phyloP scores from a whole-genome alignment of 2,329 filamentous ascomycete species.

The Ceratocystis ficicola region DNA sequence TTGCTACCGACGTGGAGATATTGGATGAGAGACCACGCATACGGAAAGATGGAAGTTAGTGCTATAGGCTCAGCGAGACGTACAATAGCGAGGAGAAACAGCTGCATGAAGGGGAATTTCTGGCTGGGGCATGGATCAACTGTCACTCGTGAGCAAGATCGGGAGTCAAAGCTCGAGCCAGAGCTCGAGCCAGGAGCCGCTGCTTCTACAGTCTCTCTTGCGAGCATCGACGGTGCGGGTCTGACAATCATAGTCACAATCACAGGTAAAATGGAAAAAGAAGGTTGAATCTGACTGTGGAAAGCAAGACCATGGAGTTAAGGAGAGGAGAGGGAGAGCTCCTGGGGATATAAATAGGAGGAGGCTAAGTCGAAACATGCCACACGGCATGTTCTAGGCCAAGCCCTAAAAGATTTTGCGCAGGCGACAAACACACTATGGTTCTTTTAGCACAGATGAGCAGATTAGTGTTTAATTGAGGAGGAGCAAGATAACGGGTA shows the following conservation, averaged over 20 bases:
- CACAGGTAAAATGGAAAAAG: neutral
- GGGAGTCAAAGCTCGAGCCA: neutral
- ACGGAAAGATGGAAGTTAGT: slow-evolving; percentile 85
- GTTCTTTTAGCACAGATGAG: no score
- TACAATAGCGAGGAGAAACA: slow-evolving; percentile 80
- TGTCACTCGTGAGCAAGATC: slow-evolving; percentile 31
- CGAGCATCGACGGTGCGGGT: neutral
- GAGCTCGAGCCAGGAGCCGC: neutral
- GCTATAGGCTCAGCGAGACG: slow-evolving; percentile 87
- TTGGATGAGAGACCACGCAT: slow-evolving; percentile 74
- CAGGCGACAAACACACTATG: no score
- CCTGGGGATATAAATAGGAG: neutral
- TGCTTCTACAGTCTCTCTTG: neutral
- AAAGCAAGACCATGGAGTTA: neutral
- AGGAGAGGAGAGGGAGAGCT: neutral
- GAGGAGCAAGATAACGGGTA: neutral
- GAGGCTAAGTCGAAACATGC: neutral
- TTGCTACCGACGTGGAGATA: slow-evolving; percentile 59
- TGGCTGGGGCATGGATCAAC: neutral
- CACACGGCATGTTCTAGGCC: no score
- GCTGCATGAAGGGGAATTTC: slow-evolving; percentile 67
- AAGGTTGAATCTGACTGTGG: no score
- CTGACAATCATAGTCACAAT: neutral
- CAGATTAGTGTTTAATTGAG: neutral
- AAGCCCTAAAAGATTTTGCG: no score